Evolutionary conservation across 2,329 filamentous ascomycete genomes (phyloP), one percentile per base, ranked within the genome.

Genomic region (Volutella citrinella): DNA sequence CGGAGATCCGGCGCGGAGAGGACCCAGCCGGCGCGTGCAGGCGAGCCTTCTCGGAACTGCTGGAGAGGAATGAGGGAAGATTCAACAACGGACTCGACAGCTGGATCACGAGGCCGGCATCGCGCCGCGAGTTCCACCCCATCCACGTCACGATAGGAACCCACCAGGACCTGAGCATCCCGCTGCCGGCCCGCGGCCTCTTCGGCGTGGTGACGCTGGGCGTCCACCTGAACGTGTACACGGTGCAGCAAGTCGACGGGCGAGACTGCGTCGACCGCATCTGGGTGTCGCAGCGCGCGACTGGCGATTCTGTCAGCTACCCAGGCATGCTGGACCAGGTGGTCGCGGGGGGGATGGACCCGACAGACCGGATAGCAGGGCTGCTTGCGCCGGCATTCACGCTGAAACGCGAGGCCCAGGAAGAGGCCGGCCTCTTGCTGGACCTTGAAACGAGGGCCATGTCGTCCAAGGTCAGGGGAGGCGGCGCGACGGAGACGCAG

Each of bases 201-300:
- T 53, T 65, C 18, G 61, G 61, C 6, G 49, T 63, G 20, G 44
- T 60, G 19, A 65, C 61, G 3, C 52, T 56, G 5, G 61, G 61
- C 7, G 56, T 60, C 3, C 61, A 65, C 36, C 50, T 65, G 41
- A 65, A 60, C 40, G 54, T 60, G 27, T 65, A 56, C 43, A 57
- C 54, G 19, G 36, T 49, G 26, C 53, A 45, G 26, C 29, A 34
- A n/a, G 34, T 36, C 17, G 44, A 39, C n/a, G 46, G 51, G 27
- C 39, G 34, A 20, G 44, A 48, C 22, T 20, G 42, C 42, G 36
- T 52, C 33, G 48, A 51, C 26, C 31, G 50, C 20, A 52, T 63
- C 23, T 64, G 61, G 60, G 55, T 64, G 22, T 51, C 60, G 15
- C 49, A 49, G 31, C 52, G 61, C 5, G 55, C 57, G 7, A 27